Evolutionary conservation across 345 rosid genomes (phyloP).

Genomic region (Eucalyptus tenuipes): DNA sequence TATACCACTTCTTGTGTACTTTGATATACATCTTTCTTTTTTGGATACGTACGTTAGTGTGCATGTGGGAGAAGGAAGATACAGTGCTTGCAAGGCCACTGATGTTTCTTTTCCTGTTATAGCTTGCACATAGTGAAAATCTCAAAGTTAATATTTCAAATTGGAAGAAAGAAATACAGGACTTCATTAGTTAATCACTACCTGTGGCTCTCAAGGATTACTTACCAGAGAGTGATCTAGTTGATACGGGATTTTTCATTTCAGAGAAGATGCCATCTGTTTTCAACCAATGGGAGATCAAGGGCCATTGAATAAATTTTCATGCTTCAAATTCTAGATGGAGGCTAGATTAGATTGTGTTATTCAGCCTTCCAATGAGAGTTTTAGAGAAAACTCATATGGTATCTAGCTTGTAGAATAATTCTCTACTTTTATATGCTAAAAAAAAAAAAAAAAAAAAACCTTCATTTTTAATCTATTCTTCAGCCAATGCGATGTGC

Average conservation of each 20-base stretch:
- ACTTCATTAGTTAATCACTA: background rate
- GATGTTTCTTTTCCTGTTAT: background rate
- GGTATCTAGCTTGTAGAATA: background rate
- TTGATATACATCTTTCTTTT: background rate
- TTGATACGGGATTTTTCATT: background rate
- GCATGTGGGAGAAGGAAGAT: background rate
- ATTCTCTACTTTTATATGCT: background rate
- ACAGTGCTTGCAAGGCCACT: background rate
- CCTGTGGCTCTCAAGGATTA: background rate
- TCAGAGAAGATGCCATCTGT: background rate
- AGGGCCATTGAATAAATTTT: background rate
- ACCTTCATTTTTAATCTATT: background rate
- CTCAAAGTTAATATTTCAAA: background rate
- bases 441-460: background rate
- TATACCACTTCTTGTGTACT: background rate
- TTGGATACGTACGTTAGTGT: background rate
- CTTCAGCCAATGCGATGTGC: background rate
- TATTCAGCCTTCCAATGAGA: background rate
- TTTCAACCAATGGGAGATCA: background rate
- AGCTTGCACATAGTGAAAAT: background rate
- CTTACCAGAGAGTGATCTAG: background rate
- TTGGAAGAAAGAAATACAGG: background rate
- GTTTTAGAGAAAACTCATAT: background rate
- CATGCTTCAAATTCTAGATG: background rate
- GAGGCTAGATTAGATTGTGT: background rate